Percentiles rank a stretch among this genome's conserved stretches.
Evolutionary conservation across 441 rosid genomes (phyloP).

Genomic region (Erysimum cheiri): DNA sequence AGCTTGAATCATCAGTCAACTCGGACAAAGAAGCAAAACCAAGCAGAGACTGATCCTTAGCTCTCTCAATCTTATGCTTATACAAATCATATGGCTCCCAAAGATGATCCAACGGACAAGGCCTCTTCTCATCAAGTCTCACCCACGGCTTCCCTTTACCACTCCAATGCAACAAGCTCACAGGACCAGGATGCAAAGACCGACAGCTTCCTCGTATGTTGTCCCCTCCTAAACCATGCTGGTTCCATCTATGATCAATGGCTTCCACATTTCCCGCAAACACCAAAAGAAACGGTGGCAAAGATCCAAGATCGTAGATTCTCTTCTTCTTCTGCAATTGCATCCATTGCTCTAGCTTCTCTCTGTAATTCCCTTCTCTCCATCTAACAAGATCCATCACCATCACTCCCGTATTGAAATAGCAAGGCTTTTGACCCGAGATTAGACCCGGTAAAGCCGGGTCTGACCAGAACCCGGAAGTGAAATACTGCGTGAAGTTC

Average conservation of each 20-base stretch:
- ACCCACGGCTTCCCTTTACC: constrained; percentile 99
- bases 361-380: constrained; percentile 79
- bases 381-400: constrained; percentile 87
- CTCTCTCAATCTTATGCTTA: constrained; percentile 39
- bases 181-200: constrained; percentile 80
- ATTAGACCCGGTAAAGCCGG: constrained; percentile 60
- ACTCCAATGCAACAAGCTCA: constrained; percentile 94
- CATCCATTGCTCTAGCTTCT: constrained; percentile 85
- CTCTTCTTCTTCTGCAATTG: constrained; percentile 71
- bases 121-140: constrained; percentile 68
- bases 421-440: constrained; percentile 64
- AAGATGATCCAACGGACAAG: constrained; percentile 77
- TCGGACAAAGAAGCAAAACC: constrained; percentile 43
- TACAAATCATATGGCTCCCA: constrained; percentile 88
- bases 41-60: constrained; percentile 41
- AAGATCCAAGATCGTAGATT: constrained; percentile 88
- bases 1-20: constrained; percentile 55
- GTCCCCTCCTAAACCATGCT: constrained; percentile 94
- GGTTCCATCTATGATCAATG: constrained; percentile 90
- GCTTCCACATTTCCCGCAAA: constrained; percentile 82
- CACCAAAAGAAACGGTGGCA: constrained; percentile 87
- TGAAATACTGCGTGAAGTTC: constrained; percentile 84
- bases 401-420: constrained; percentile 95
- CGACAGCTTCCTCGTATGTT: constrained; percentile 88
- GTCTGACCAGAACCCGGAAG: constrained; percentile 81